Percentiles rank a stretch among this genome's conserved stretches.
phyloP scores from a whole-genome alignment of 1,284 basidiomycete species.

The Heterobasidion parviporum region DNA sequence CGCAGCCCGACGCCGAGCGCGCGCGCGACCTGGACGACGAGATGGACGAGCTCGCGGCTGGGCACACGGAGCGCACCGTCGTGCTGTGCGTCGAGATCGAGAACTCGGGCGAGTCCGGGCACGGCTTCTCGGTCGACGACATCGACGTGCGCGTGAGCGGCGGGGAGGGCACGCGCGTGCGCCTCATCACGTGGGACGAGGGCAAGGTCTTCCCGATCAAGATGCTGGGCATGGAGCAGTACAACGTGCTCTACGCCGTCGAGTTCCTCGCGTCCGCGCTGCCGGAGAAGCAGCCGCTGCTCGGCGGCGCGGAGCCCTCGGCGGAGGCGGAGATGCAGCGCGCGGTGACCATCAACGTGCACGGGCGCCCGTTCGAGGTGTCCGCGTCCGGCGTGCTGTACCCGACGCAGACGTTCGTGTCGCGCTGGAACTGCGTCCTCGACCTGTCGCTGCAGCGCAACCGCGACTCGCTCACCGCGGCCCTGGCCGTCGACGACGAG shows the following conservation, averaged over 20 bases:
- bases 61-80: conserved; percentile 74
- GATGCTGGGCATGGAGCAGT: conserved; percentile 67
- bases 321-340: conserved; percentile 47
- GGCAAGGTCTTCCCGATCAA: conserved; percentile 56
- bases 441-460: conserved; percentile 51
- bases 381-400: conserved; percentile 26
- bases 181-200: conserved; percentile 63
- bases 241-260: conserved; percentile 81
- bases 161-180: conserved; percentile 56
- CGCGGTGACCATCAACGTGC: conserved; percentile 71
- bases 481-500: conserved; percentile 18
- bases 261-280: conserved; percentile 50
- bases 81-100: conserved; percentile 83
- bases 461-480: conserved; percentile 13
- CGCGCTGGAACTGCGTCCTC: conserved; percentile 82
- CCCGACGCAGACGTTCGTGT: conserved; percentile 69
- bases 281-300: conserved; percentile 39
- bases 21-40: not conserved
- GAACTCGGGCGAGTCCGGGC: conserved; percentile 54
- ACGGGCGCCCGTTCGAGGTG: conserved; percentile 52
- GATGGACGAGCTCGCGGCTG: conserved; percentile 40
- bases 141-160: conserved; percentile 70
- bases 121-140: conserved; percentile 62
- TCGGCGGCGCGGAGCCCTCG: conserved; percentile 19
- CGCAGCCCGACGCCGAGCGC: conserved; percentile 17